These are phyloP conservation scores for Mucor ambiguus DNA, from an alignment of 371 early-diverging fungal species.

Conservation along the genomic window DNA sequence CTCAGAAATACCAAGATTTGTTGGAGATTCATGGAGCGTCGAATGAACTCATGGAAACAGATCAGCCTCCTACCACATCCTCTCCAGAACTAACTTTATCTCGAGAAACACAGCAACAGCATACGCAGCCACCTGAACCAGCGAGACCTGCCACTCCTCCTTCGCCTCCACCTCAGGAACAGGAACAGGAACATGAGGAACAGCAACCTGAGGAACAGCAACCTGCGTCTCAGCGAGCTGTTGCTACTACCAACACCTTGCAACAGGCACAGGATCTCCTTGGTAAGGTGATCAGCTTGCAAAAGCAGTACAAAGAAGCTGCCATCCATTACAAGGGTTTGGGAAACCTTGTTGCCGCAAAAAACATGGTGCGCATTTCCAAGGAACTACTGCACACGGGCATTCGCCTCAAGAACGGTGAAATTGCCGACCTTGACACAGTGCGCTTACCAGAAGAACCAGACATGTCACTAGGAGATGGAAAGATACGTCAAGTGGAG, in stretches of 20 bases:
- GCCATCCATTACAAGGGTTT: slow-evolving; percentile 60
- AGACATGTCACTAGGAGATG: slow-evolving; percentile 42
- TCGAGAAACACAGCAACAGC: neutral
- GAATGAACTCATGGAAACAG: neutral
- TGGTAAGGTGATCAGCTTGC: slow-evolving; percentile 38
- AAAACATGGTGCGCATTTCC: slow-evolving; percentile 56
- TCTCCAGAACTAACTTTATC: neutral
- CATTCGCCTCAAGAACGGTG: slow-evolving; percentile 42
- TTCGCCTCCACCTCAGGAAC: neutral
- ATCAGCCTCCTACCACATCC: neutral
- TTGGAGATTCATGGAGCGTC: slow-evolving; percentile 1
- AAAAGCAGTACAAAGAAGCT: slow-evolving; percentile 65
- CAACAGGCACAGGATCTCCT: slow-evolving; percentile 23
- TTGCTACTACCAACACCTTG: slow-evolving; percentile 6
- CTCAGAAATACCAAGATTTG: slow-evolving; percentile 28
- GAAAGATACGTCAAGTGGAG: slow-evolving; percentile 37
- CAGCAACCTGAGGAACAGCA: neutral
- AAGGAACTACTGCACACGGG: slow-evolving; percentile 46
- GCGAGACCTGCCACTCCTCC: neutral
- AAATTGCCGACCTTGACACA: slow-evolving; percentile 15
- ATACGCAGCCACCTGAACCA: neutral
- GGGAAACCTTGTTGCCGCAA: slow-evolving; percentile 53
- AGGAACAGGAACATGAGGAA: neutral
- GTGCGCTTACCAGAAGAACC: slow-evolving; percentile 30
- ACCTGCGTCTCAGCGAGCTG: neutral